Evolutionary conservation across 208 protist genomes (phyloP), one percentile per base, ranked within the genome.

Genomic region (Dictyostelium gargantuum): DNA sequence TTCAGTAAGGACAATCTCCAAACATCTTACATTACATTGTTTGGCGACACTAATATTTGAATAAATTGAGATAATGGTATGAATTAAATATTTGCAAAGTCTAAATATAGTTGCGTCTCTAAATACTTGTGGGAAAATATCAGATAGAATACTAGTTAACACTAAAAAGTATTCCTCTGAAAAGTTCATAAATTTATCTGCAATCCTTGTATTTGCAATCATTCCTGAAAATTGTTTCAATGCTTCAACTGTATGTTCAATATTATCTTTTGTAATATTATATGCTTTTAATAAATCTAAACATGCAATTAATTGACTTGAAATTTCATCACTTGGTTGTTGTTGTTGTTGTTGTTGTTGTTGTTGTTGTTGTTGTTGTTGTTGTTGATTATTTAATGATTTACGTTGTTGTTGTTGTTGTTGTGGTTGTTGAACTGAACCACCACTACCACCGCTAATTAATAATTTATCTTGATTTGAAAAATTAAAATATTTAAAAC

Each of bases 21-120:
- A 61, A 38, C 68, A 54, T 46, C 32, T 56, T 23, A 68, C 46
- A 21, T 17, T 40, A 9, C 38, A 50, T 54, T 79, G 35, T 38
- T 79, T 89, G 38, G 82, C 70, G 5, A 89, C 76, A 0, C n/a
- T 8, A 2, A 40, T 35, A 52, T 89, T 76, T 1, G 68, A 79
- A 21, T 68, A 77, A 19, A 79, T 89, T 8, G 70, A 73, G 6
- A 89, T 68, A 13, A 89, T 89, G 0, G 82, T 68, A 40, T 77
- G 66, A 21, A 79, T 89, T 21, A 89, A 42, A 68, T 89, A 89
- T 79, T 89, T 89, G 68, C 82, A 79, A n/a, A 79, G 32, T 75
- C 70, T 75, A 42, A 89, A 77, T 8, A 89, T 58, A 10, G 50
- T 6, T 8, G 32, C 10, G 42, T 89, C 70, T 26, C 23, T 46